Conservation (phyloP, 108 stramenopile genomes). For the Cyclostephanos invisitatus region DNA sequence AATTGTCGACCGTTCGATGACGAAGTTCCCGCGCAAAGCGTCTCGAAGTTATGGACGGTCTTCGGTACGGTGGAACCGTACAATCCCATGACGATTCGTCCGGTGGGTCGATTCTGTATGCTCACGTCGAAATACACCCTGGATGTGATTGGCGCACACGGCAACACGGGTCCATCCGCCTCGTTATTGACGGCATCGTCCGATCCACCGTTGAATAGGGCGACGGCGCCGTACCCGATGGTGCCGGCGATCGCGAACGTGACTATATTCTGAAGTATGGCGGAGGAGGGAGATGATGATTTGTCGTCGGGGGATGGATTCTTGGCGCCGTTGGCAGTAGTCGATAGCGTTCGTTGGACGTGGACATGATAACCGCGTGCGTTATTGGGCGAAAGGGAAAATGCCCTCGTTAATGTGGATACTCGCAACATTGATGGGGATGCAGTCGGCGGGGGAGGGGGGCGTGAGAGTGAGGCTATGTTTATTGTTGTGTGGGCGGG, state of each 20-base stretch:
- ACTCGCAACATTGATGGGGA: not conserved
- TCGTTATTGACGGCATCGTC: not conserved
- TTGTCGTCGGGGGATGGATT: not conserved
- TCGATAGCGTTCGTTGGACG: not conserved
- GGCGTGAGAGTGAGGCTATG: too few species aligned
- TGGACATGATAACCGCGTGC: not conserved
- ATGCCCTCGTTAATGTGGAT: not conserved
- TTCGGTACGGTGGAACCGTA: constrained; percentile 89
- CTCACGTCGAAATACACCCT: constrained; percentile 84
- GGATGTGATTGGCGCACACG: constrained; percentile 50
- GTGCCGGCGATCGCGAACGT: constrained; percentile 52
- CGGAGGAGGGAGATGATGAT: constrained; percentile 11
- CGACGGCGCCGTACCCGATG: constrained; percentile 44
- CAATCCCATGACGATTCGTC: constrained; percentile 90
- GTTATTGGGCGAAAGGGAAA: not conserved
- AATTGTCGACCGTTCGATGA: constrained; percentile 56
- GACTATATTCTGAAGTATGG: constrained; percentile 46
- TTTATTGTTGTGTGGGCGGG: too few species aligned
- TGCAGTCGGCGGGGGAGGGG: too few species aligned
- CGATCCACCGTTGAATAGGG: constrained; percentile 33
- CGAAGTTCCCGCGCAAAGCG: constrained; percentile 66
- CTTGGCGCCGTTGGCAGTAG: not conserved
- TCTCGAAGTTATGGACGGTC: constrained; percentile 89
- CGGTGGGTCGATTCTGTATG: constrained; percentile 70
- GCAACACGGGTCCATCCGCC: constrained; percentile 18